Evolutionary conservation across 2,329 filamentous ascomycete species (phyloP).

Genomic region (Sarocladium brachiariae): DNA sequence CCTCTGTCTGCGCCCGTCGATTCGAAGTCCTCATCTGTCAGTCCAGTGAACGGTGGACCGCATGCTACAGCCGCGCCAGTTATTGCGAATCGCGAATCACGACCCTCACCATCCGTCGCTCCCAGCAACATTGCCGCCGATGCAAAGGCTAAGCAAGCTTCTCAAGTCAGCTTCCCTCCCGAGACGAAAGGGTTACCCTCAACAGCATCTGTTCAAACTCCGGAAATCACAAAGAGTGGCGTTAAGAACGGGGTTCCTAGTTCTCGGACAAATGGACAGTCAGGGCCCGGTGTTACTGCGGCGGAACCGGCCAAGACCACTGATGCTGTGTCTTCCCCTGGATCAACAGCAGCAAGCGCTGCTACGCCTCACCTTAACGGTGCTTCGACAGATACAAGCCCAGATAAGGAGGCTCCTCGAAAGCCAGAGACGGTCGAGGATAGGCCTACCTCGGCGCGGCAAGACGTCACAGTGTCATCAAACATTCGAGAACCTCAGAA

Average conservation of each 20-base stretch:
- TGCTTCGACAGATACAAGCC: conserved; percentile 66
- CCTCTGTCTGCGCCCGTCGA: background rate
- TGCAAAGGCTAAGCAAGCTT: conserved; percentile 10
- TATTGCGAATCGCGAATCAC: background rate
- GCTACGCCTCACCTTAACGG: conserved; percentile 64
- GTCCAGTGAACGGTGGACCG: background rate
- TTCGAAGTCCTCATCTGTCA: conserved; percentile 5
- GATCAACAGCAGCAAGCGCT: conserved; percentile 66
- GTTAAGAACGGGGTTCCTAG: background rate
- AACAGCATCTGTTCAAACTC: background rate
- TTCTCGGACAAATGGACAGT: conserved; percentile 3
- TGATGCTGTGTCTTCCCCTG: conserved; percentile 47
- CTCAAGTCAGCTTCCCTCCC: conserved; percentile 26
- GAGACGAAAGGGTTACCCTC: conserved; percentile 23
- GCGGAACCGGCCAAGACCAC: conserved; percentile 28
- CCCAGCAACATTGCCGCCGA: background rate
- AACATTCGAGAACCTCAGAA: background rate
- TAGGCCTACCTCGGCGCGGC: background rate
- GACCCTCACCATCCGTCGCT: background rate
- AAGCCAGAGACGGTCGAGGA: background rate
- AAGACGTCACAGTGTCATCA: background rate
- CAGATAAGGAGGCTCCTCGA: conserved; percentile 55
- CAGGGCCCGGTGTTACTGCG: background rate
- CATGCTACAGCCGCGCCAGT: background rate
- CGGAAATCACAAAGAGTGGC: background rate